Percentiles rank a stretch among this genome's conserved stretches.
These are phyloP conservation scores for Cadophora luteo-olivacea DNA, from an alignment of 2,329 filamentous ascomycete genomes.

Conservation along the genomic window DNA sequence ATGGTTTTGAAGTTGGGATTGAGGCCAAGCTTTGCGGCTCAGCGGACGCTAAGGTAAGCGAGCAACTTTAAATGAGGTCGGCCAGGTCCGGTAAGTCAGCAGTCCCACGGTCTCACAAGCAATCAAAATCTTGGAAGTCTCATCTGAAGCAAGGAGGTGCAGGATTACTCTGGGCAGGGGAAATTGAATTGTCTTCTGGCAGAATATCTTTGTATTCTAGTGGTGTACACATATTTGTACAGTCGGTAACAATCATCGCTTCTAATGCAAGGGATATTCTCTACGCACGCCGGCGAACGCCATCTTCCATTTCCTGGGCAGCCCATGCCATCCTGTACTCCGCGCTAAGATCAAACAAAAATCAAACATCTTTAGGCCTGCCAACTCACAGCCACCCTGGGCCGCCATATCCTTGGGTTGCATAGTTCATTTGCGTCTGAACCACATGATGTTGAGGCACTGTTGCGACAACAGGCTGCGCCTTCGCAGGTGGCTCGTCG, in stretches of 20 bases:
- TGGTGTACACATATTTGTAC: conserved; percentile 23
- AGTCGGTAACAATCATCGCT: not conserved
- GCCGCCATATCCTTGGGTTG: conserved; percentile 16
- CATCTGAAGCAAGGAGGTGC: not conserved
- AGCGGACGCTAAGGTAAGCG: conserved; percentile 24
- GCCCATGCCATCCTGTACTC: conserved; percentile 20
- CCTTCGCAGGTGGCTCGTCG: conserved; percentile 26
- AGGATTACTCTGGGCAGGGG: not conserved
- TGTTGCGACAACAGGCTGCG: not conserved
- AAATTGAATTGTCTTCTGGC: not conserved
- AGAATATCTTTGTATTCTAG: conserved; percentile 3
- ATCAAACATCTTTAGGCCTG: not conserved
- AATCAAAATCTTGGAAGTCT: not conserved
- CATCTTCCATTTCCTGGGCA: conserved; percentile 18
- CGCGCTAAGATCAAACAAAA: conserved; percentile 28
- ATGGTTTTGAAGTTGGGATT: conserved; percentile 18
- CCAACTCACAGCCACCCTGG: conserved; percentile 27
- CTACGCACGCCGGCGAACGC: conserved; percentile 26
- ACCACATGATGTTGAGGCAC: not conserved
- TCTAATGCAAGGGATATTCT: not conserved
- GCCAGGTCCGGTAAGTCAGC: not conserved
- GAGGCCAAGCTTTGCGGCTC: conserved; percentile 36
- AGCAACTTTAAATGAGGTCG: conserved; percentile 15
- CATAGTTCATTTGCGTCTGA: conserved; percentile 1
- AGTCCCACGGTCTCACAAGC: not conserved